phyloP scores from a whole-genome alignment of 176 grass and related monocot genomes.

The Carex kokanica region DNA sequence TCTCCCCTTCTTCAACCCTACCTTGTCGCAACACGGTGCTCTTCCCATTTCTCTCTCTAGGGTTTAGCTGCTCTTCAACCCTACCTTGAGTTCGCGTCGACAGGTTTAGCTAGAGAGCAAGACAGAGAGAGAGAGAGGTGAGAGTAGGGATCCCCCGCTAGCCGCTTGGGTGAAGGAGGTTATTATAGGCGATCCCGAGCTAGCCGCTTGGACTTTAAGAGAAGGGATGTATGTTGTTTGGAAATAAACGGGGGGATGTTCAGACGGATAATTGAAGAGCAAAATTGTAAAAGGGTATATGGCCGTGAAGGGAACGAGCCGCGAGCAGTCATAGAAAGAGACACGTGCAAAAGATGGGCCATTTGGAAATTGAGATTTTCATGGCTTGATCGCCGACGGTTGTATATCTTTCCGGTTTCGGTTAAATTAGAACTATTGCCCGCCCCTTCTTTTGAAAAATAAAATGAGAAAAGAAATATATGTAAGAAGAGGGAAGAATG shows the following conservation, averaged over 20 bases:
- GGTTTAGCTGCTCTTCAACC: no score
- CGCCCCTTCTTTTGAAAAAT: background rate
- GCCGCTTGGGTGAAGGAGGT: background rate
- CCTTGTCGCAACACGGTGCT: slow-evolving; percentile 94
- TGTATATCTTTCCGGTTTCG: background rate
- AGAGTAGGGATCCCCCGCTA: background rate
- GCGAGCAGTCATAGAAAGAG: background rate
- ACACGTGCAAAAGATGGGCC: slow-evolving; percentile 9
- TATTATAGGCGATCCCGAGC: slow-evolving; percentile 30
- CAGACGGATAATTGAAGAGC: background rate
- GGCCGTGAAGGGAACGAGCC: background rate
- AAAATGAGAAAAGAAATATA: background rate
- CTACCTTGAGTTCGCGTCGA: background rate
- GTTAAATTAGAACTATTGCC: background rate
- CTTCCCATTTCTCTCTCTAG: slow-evolving; percentile 51
- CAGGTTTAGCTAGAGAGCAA: background rate
- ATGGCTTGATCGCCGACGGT: background rate
- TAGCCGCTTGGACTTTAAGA: background rate
- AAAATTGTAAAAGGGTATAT: background rate
- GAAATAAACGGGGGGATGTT: background rate
- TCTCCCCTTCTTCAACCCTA: slow-evolving; percentile 74
- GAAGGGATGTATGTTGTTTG: no score
- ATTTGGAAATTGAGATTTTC: background rate
- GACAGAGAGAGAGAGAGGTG: background rate
- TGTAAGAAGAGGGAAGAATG: background rate